Base-by-base conservation (phyloP, 495 filamentous ascomycete species). In the Rusavskia elegans region DNA sequence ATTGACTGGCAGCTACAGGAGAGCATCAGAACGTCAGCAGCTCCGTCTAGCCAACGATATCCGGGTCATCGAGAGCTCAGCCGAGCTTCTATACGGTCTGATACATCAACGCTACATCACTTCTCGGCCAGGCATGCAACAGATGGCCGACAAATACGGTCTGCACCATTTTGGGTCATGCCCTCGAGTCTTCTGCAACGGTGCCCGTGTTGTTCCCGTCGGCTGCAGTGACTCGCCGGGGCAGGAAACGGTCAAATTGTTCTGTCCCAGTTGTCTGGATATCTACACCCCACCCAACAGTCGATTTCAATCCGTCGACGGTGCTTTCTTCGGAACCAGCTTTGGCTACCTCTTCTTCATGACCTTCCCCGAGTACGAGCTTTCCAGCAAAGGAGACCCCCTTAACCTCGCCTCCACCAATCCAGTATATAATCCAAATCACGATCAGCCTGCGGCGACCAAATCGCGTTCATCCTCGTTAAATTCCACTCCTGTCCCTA, bases 101-200 rank as follows among this genome's bases (percentile, higher is more conserved):
- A 98, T 98, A 62, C 92, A 98, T 67, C 92, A 97, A 68, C 86
- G 92, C 25, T 98, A 93, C 66, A 97, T 98, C 70, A 96, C 88
- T 53, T 95, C 89, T n/a, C 76, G 92, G 35, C 87, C 87, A 6
- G 92, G 92, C 19, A 97, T 98, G 51, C 90, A 95, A 63, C 89
- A 95, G 64, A 98, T 98, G 92, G 86, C 88, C 29, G 93, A 98
- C 64, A 98, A 98, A 64, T 97, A 97, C 72, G 89, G 95, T 60
- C 73, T 94, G 44, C 81, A 86, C 55, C 90, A 98, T 68, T 98
- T 98, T 57, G 92, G 92, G 32, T 79, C 82, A 49, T 98, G 92
- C 63, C 92, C 90, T 5, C 79, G 92, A 25, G 90, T 89, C 42
- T 78, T 85, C 67, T 98, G 92, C 72, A 82, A 84, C 56, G 81